Evolutionary conservation across 805 yeast species (phyloP), one percentile per base, ranked within the genome.

Genomic region (Priceomyces castillae): DNA sequence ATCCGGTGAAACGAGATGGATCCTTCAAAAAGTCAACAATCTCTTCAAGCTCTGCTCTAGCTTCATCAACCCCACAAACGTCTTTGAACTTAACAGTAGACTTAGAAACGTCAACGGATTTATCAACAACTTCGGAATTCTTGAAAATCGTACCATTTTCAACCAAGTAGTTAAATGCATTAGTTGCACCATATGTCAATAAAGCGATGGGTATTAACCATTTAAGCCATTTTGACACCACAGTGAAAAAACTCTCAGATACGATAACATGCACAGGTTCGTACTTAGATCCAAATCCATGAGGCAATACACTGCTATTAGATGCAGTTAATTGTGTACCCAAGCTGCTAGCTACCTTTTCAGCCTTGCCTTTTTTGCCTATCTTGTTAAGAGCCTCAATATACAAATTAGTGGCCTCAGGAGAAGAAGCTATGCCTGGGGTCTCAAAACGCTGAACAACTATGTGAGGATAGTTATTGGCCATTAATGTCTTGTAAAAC

Each of bases 1-100:
- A 76, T 1, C 96, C 95, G 40, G 97, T 95, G 69, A 90, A 94
- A 64, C 88, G 86, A 15, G 96, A 81, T 16, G 99, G 99, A 63
- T 94, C 98, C 60, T 90, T 90, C 58, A 94, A 77, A 59, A 94
- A 94, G 47, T 92, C 97, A n/a, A 94, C 99, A 56, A 95, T 87
- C 66, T 94, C 99, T 65, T 94, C 97, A 50, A 94, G 76, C 69
- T 94, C 99, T 6, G 95, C 88, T 58, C 97, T 82, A 3, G 99
- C 99, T 71, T 94, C 99, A 66, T 95, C 99, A 48, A 92, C 95
- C 44, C 99, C 99, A 58, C 90, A 84, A 28, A 95, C 98, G 62
- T 94, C 99, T 36, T 82, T 79, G 64, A 94, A 94, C 61, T 82
- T 83, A 31, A 90, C 97, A 33, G 86, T 86, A 4, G 92, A 85